phyloP scores from a whole-genome alignment of 345 rosid species.

The Gossypium rotundifolium region DNA sequence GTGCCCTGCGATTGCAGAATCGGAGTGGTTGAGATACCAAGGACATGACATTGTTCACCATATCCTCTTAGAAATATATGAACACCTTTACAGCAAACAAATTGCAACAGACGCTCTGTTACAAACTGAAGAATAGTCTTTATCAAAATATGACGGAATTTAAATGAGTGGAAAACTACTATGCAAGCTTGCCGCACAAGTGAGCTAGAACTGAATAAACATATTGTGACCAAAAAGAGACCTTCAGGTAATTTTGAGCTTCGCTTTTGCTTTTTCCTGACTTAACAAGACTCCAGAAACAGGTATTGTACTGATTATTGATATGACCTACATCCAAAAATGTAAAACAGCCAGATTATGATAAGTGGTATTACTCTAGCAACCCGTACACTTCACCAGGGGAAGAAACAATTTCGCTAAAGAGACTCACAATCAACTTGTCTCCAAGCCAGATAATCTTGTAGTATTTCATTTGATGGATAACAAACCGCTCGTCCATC shows the following conservation, averaged over 20 bases:
- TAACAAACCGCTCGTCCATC: slow-evolving; percentile 92
- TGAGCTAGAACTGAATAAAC: neutral
- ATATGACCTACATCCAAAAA: slow-evolving; percentile 61
- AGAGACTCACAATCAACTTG: slow-evolving; percentile 89
- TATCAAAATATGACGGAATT: neutral
- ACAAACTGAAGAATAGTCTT: neutral
- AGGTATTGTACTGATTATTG: slow-evolving; percentile 89
- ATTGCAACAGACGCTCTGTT: neutral
- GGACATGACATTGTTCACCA: neutral
- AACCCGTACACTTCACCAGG: neutral
- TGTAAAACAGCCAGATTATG: neutral
- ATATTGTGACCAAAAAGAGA: slow-evolving; percentile 9
- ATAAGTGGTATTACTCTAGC: neutral
- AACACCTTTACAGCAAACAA: neutral
- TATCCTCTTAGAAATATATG: neutral
- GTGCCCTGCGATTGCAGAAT: slow-evolving; percentile 51
- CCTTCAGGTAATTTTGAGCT: slow-evolving; percentile 75
- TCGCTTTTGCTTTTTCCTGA: slow-evolving; percentile 71
- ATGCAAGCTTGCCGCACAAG: neutral
- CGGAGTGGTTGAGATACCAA: neutral
- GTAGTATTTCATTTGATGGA: slow-evolving; percentile 68
- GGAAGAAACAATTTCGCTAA: neutral
- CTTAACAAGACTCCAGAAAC: slow-evolving; percentile 92
- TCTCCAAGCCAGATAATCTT: slow-evolving; percentile 87
- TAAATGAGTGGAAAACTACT: neutral